A percentile compares a stretch with the other conserved stretches of the same genome.
Conservation (phyloP, 257 asterid genomes). For the Asclepias syriaca region DNA sequence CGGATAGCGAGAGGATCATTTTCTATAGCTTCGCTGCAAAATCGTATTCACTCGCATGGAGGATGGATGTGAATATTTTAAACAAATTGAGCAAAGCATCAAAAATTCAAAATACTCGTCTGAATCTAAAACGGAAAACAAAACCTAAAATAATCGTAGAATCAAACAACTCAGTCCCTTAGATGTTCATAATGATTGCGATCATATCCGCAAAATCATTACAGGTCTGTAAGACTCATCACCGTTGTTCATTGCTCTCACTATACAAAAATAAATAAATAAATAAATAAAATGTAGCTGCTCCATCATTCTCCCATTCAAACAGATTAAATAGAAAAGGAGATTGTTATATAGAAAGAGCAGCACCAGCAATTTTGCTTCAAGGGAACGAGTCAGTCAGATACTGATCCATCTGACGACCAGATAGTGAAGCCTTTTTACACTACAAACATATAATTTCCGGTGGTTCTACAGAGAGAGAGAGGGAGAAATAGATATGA, state of each 20-base stretch:
- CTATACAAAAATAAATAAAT: not conserved
- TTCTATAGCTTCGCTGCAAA: not conserved
- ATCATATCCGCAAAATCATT: slow-evolving; percentile 63
- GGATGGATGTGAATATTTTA: not conserved
- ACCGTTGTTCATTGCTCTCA: slow-evolving; percentile 16
- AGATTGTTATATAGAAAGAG: slow-evolving; percentile 10
- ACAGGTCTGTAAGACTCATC: slow-evolving; percentile 67
- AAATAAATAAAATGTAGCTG: slow-evolving; percentile 29
- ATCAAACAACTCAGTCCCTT: slow-evolving; percentile 64
- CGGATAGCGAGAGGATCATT: slow-evolving; percentile 5
- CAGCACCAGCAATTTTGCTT: slow-evolving; percentile 47
- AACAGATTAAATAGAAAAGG: slow-evolving; percentile 6
- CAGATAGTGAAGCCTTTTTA: slow-evolving; percentile 59
- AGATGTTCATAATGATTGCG: slow-evolving; percentile 56
- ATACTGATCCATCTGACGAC: slow-evolving; percentile 37
- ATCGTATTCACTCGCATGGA: not conserved
- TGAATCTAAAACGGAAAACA: not conserved
- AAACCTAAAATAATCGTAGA: too few relatives aligned
- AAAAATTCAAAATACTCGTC: too few relatives aligned
- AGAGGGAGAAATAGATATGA: not conserved
- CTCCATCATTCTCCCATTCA: slow-evolving; percentile 25
- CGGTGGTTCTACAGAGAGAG: not conserved
- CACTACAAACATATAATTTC: not conserved
- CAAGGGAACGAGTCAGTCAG: slow-evolving; percentile 75
- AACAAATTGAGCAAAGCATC: not conserved